These are phyloP conservation scores for Elongisporangium undulatum DNA, from an alignment of 352 stramenopile species.

Conservation along the genomic window DNA sequence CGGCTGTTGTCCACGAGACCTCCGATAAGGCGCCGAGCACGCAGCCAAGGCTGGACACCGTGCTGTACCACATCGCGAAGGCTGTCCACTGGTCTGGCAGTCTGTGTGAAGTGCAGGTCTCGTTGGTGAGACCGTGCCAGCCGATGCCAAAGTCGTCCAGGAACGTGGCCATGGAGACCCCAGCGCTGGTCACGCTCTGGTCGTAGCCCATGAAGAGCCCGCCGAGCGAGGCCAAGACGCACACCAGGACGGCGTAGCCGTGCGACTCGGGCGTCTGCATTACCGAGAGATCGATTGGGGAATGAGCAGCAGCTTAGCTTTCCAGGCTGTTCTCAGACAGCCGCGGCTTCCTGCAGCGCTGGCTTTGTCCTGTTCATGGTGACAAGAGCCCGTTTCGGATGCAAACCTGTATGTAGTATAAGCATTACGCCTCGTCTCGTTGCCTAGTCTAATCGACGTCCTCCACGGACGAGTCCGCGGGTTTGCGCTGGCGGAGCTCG, in stretches of 20 bases:
- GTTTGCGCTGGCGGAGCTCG: conserved; percentile 59
- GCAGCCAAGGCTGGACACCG: conserved; percentile 30
- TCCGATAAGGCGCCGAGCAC: conserved; percentile 26
- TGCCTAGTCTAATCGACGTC: conserved; percentile 61
- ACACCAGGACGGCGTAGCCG: no score
- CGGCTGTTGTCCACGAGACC: conserved; percentile 22
- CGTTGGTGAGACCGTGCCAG: conserved; percentile 28
- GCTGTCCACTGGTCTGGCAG: conserved; percentile 22
- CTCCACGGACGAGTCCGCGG: conserved; percentile 45
- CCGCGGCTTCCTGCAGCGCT: no score
- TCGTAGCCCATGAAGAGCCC: no score
- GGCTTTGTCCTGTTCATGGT: not conserved
- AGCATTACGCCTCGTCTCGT: not conserved
- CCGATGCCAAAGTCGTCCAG: conserved; percentile 36
- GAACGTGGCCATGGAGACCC: no score
- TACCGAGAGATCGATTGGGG: no score
- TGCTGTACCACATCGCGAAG: conserved; percentile 32
- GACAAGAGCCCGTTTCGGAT: not conserved
- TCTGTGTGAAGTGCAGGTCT: conserved; percentile 14
- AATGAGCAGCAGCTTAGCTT: no score
- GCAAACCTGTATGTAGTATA: not conserved
- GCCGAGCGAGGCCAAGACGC: no score
- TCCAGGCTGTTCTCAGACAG: no score
- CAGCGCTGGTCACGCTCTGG: no score
- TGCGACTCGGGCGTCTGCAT: no score